phyloP scores from a whole-genome alignment of 2,329 filamentous ascomycete genomes.

The Epichloe coenophiala region DNA sequence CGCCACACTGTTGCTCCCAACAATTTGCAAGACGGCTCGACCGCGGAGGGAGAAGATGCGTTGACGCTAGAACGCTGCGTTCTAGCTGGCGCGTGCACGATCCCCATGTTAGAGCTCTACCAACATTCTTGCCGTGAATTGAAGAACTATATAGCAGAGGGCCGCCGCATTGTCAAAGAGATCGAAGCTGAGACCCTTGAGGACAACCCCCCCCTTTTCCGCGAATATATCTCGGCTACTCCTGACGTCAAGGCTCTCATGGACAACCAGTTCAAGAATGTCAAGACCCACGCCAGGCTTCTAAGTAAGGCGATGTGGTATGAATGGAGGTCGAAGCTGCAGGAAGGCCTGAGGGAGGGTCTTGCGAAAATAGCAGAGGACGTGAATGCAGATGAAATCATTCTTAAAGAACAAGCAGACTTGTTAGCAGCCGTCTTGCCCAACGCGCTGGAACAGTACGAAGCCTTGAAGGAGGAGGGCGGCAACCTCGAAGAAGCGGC shows the following conservation, averaged over 20 bases:
- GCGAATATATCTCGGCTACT: constrained; percentile 76
- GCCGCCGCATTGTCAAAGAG: constrained; percentile 74
- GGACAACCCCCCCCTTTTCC: constrained; percentile 87
- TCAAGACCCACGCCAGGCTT: constrained; percentile 82
- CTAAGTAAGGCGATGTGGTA: constrained; percentile 97
- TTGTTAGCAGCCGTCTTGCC: constrained; percentile 58
- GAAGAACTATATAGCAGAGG: constrained; percentile 93
- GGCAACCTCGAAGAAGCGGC: constrained; percentile 58
- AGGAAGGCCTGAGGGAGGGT: constrained; percentile 67
- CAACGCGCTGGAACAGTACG: constrained; percentile 43
- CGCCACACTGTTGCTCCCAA: constrained; percentile 64
- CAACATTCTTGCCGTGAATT: constrained; percentile 92
- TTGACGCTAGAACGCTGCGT: constrained; percentile 62
- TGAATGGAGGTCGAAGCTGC: constrained; percentile 86
- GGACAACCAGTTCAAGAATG: constrained; percentile 95
- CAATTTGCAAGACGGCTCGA: constrained; percentile 27
- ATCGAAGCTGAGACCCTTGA: constrained; percentile 82
- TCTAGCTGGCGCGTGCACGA: constrained; percentile 77
- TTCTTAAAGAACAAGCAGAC: constrained; percentile 53
- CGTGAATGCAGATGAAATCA: constrained; percentile 59
- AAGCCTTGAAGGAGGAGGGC: constrained; percentile 48
- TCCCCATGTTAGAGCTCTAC: constrained; percentile 88
- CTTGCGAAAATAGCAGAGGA: constrained; percentile 62
- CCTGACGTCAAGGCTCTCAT: constrained; percentile 74
- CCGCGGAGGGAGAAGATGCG: constrained; percentile 32